Evolutionary conservation across 2,329 filamentous ascomycete genomes (phyloP).

Genomic region (Cladophialophora immunda): DNA sequence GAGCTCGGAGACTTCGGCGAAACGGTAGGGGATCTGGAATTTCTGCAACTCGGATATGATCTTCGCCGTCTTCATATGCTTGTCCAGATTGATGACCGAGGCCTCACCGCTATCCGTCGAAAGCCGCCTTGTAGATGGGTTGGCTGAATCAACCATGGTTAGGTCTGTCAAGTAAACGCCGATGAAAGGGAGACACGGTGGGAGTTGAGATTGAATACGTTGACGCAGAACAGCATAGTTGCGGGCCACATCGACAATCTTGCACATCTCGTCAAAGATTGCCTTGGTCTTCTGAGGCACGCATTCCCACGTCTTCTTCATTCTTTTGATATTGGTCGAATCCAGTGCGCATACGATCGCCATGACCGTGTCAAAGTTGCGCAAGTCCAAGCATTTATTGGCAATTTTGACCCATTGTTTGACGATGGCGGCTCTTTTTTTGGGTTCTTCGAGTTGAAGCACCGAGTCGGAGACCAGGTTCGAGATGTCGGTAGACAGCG

Average conservation of each 20-base stretch:
- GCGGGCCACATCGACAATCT: slow-evolving; percentile 86
- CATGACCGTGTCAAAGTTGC: slow-evolving; percentile 97
- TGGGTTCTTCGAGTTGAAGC: slow-evolving; percentile 84
- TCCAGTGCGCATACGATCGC: slow-evolving; percentile 95
- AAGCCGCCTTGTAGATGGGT: slow-evolving; percentile 82
- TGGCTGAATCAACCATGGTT: slow-evolving; percentile 94
- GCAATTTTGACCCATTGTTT: slow-evolving; percentile 99
- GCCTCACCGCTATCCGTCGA: slow-evolving; percentile 70
- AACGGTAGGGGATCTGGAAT: slow-evolving; percentile 91
- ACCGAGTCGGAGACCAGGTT: slow-evolving; percentile 95
- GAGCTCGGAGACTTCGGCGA: slow-evolving; percentile 83
- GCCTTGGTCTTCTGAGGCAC: slow-evolving; percentile 85
- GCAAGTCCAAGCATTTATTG: slow-evolving; percentile 82
- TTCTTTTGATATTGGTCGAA: slow-evolving; percentile 85
- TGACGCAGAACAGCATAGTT: slow-evolving; percentile 90
- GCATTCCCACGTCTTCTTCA: slow-evolving; percentile 91
- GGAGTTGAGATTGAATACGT: slow-evolving; percentile 83
- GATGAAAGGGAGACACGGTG: slow-evolving; percentile 92
- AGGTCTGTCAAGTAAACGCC: slow-evolving; percentile 96
- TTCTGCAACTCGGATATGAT: slow-evolving; percentile 95
- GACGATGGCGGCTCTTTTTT: slow-evolving; percentile 88
- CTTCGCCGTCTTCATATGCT: slow-evolving; percentile 91
- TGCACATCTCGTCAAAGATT: slow-evolving; percentile 78
- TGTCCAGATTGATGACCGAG: slow-evolving; percentile 96
- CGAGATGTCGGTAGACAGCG: slow-evolving; percentile 88